Evolutionary conservation across 164 flowering plant species (phyloP).

Genomic region (Taxillus chinensis): DNA sequence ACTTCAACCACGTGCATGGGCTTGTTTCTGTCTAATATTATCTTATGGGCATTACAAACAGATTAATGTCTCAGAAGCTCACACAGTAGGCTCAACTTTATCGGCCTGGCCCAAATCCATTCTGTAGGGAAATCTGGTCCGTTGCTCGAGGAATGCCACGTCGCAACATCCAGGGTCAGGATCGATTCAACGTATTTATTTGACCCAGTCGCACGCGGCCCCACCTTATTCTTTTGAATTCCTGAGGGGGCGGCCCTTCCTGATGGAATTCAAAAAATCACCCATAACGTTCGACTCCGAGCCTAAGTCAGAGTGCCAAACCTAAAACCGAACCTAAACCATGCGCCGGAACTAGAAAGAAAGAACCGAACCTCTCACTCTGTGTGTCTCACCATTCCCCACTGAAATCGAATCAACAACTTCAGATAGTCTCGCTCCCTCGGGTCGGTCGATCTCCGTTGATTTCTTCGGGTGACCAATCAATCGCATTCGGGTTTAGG

Average conservation of each 20-base stretch:
- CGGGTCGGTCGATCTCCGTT: not conserved
- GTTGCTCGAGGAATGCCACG: not conserved
- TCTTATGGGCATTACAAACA: no score
- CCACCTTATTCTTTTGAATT: slow-evolving; percentile 36
- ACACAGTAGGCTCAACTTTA: no score
- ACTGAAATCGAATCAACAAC: no score
- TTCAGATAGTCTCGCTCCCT: not conserved
- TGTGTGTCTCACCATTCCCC: not conserved
- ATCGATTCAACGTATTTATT: not conserved
- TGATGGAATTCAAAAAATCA: slow-evolving; percentile 19
- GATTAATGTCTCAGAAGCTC: no score
- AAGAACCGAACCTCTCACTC: not conserved
- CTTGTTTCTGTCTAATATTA: no score
- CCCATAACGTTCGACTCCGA: slow-evolving; percentile 17
- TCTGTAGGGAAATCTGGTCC: not conserved
- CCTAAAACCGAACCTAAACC: not conserved
- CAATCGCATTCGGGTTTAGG: not conserved
- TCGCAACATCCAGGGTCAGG: slow-evolving; percentile 10
- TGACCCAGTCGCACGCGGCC: slow-evolving; percentile 7
- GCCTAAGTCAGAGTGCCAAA: slow-evolving; percentile 11
- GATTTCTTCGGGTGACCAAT: not conserved
- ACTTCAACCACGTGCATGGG: no score
- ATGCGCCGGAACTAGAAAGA: not conserved
- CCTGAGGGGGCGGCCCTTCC: slow-evolving; percentile 34
- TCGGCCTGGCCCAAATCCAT: no score